Percentiles rank a stretch among this genome's conserved stretches.
Conservation (phyloP, 176 grass and related monocot genomes). For the Bonia amplexicaulis region DNA sequence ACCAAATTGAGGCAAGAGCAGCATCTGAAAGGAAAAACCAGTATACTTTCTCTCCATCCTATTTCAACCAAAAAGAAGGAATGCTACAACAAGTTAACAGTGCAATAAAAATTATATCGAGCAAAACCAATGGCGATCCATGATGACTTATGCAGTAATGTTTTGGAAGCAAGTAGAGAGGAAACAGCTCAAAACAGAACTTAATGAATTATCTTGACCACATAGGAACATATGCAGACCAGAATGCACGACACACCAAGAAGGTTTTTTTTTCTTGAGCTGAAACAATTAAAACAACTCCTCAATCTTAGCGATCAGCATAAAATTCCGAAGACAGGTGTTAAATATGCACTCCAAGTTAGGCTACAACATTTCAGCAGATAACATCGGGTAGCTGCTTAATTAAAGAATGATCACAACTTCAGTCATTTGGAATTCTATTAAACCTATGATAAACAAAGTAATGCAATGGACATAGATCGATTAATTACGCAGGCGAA, state of each 20-base stretch:
- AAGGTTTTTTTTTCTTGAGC: not conserved
- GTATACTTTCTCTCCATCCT: not conserved
- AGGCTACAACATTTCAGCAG: not conserved
- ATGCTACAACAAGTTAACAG: not conserved
- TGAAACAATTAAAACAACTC: not conserved
- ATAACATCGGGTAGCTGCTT: not conserved
- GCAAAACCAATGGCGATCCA: not conserved
- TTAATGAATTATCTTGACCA: not conserved
- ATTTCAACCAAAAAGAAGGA: not conserved
- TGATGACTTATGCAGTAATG: not conserved
- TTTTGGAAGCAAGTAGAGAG: not conserved
- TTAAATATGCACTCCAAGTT: not conserved
- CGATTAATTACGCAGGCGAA: not conserved
- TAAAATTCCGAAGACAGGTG: not conserved
- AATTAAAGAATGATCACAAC: not conserved
- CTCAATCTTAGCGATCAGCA: not conserved
- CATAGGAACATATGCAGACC: not conserved
- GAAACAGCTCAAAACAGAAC: not conserved
- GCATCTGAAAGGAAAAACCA: not conserved
- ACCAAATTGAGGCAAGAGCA: not conserved
- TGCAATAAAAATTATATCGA: not conserved
- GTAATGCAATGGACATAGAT: not conserved
- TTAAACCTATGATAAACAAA: not conserved
- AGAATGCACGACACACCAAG: not conserved
- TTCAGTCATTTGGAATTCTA: not conserved